Evolutionary conservation across 805 yeast species (phyloP).

Genomic region (Suhomyces vadensis): DNA sequence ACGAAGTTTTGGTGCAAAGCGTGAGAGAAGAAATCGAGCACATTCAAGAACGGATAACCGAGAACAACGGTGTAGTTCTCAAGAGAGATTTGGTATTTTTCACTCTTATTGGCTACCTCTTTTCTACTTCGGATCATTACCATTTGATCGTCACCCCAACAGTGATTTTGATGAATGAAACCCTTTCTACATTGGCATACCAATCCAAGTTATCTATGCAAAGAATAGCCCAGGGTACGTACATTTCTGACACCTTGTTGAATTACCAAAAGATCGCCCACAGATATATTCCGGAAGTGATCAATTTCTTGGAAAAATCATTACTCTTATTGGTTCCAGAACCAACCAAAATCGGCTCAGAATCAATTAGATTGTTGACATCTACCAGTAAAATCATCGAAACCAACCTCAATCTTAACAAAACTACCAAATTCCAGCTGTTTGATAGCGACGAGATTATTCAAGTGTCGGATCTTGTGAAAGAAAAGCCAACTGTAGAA

Average conservation of each 20-base stretch:
- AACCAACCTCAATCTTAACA: constrained; percentile 18
- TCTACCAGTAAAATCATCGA: constrained; percentile 12
- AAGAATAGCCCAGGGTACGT: constrained; percentile 59
- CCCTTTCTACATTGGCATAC: constrained; percentile 38
- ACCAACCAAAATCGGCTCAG: constrained; percentile 19
- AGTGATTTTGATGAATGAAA: constrained; percentile 68
- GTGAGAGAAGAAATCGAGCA: constrained; percentile 57
- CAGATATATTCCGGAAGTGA: constrained; percentile 79
- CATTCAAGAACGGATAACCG: constrained; percentile 54
- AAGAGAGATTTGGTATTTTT: constrained; percentile 63
- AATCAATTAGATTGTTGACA: constrained; percentile 9
- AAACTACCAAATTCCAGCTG: constrained; percentile 15
- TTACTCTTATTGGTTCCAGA: constrained; percentile 47
- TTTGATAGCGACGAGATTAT: constrained; percentile 4
- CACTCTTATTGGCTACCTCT: constrained; percentile 69
- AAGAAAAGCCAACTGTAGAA: constrained; percentile 12
- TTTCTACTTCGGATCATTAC: constrained; percentile 94
- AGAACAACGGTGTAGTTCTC: constrained; percentile 11
- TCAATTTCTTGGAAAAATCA: constrained; percentile 56
- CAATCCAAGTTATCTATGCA: constrained; percentile 40
- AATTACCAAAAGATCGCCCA: constrained; percentile 80
- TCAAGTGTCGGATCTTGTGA: constrained; percentile 13
- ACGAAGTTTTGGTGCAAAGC: constrained; percentile 59
- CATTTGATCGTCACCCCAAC: constrained; percentile 90
- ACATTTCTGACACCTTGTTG: constrained; percentile 61